Evolutionary conservation across 2,329 filamentous ascomycete genomes (phyloP).

Genomic region (Rosellinia necatrix): DNA sequence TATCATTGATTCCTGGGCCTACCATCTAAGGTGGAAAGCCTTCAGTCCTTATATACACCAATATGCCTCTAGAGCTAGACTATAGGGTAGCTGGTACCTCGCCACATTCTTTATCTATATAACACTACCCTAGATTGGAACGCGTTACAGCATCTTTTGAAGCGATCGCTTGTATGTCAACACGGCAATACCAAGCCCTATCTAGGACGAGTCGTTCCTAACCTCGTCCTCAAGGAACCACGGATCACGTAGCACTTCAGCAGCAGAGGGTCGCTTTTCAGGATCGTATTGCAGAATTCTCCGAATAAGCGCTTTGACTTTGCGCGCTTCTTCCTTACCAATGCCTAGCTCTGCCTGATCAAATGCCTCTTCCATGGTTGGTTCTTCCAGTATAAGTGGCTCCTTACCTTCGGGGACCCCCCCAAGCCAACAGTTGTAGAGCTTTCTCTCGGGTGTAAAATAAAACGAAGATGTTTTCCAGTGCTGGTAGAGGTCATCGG

Average conservation of each 20-base stretch:
- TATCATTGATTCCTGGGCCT: too few relatives aligned
- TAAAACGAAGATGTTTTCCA: slow-evolving; percentile 36
- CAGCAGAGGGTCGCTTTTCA: slow-evolving; percentile 35
- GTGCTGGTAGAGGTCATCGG: slow-evolving; percentile 20
- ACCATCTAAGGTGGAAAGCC: too few relatives aligned
- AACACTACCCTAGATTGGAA: not conserved
- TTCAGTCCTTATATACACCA: too few relatives aligned
- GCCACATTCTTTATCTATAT: too few relatives aligned
- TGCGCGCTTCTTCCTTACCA: slow-evolving; percentile 32
- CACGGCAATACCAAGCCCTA: too few relatives aligned
- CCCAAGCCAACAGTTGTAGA: slow-evolving; percentile 37
- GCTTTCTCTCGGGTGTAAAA: slow-evolving; percentile 34
- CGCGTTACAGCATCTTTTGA: slow-evolving; percentile 3
- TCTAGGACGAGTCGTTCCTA: not conserved
- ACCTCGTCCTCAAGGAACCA: slow-evolving; percentile 34
- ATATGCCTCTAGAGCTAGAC: too few relatives aligned
- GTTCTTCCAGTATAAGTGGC: slow-evolving; percentile 33
- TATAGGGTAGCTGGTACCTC: too few relatives aligned
- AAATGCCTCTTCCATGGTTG: slow-evolving; percentile 37
- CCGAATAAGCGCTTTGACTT: slow-evolving; percentile 38
- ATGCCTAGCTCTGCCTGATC: slow-evolving; percentile 33
- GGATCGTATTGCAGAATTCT: slow-evolving; percentile 42
- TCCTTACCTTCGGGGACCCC: slow-evolving; percentile 29
- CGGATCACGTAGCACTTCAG: slow-evolving; percentile 39
- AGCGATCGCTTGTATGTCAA: slow-evolving; percentile 5